Evolutionary conservation across 2,329 filamentous ascomycete genomes (phyloP).

Genomic region (Teratosphaeria epicoccoides): DNA sequence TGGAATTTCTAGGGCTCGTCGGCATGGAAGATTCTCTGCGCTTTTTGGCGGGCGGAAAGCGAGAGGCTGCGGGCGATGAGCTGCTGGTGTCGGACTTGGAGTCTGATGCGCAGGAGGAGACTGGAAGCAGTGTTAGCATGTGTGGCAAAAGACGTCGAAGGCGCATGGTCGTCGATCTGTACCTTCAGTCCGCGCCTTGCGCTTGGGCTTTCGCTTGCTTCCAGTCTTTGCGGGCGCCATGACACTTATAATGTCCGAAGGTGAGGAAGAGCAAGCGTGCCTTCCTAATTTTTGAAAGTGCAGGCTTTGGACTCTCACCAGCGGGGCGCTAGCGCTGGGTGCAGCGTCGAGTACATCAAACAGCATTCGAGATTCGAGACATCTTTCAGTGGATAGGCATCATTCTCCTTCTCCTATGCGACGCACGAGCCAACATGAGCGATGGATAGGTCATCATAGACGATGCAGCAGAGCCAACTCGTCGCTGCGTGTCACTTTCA

Average conservation of each 20-base stretch:
- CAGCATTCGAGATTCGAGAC: too few relatives aligned
- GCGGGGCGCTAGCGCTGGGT: background rate
- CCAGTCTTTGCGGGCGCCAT: slow-evolving; percentile 8
- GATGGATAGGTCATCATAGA: too few relatives aligned
- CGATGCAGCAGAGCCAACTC: background rate
- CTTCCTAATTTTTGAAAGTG: background rate
- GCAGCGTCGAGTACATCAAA: background rate
- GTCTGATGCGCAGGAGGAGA: slow-evolving; percentile 2
- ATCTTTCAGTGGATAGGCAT: too few relatives aligned
- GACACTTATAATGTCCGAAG: background rate
- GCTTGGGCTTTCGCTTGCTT: slow-evolving; percentile 17
- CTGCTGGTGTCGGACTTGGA: slow-evolving; percentile 1
- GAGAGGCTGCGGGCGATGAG: background rate
- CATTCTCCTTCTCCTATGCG: too few relatives aligned
- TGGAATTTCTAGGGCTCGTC: too few relatives aligned
- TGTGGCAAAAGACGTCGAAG: background rate
- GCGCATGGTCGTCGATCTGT: background rate
- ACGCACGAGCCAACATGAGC: too few relatives aligned
- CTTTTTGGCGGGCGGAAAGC: background rate
- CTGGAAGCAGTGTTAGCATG: background rate
- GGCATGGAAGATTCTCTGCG: too few relatives aligned
- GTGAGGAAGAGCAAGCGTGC: background rate
- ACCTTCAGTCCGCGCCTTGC: slow-evolving; percentile 19
- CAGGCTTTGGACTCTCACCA: background rate
- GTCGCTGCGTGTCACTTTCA: background rate